These are phyloP conservation scores for Aureobasidium sp. DNA, from an alignment of 2,329 filamentous ascomycete genomes.

Conservation along the genomic window DNA sequence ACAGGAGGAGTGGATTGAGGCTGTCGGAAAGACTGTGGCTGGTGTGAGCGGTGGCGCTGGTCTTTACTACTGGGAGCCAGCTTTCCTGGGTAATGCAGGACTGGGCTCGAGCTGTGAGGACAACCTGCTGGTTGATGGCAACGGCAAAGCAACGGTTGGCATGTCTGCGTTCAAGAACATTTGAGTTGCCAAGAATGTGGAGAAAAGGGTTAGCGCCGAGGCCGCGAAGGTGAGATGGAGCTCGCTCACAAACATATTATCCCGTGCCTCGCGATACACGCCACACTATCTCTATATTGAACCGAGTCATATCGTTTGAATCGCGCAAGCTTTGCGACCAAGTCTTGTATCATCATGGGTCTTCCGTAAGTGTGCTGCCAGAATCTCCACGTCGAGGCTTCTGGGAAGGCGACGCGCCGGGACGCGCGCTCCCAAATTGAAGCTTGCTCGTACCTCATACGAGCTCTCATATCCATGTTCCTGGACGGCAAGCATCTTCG, in stretches of 20 bases:
- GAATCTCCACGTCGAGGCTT: not conserved
- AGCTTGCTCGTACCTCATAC: not conserved
- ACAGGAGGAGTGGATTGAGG: constrained; percentile 25
- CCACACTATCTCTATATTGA: not conserved
- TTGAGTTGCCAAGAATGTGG: not conserved
- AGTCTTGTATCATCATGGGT: constrained; percentile 12
- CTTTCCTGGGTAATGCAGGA: constrained; percentile 25
- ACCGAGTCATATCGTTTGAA: not conserved
- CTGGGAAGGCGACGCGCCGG: not conserved
- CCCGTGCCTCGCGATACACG: not conserved
- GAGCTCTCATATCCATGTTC: not conserved
- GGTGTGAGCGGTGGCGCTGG: constrained; percentile 23
- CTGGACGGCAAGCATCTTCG: not conserved
- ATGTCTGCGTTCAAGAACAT: constrained; percentile 14
- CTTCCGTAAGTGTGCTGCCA: constrained; percentile 16
- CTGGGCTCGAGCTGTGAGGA: constrained; percentile 25
- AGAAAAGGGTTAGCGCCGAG: not conserved
- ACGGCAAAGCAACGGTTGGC: constrained; percentile 21
- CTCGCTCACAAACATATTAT: constrained; percentile 1
- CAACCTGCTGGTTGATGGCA: constrained; percentile 24
- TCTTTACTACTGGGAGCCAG: constrained; percentile 28
- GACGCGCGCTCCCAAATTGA: constrained; percentile 3
- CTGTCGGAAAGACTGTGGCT: constrained; percentile 20
- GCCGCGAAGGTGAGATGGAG: constrained; percentile 9
- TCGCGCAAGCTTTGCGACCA: constrained; percentile 2